Evolutionary conservation across 179 eudicot genomes (phyloP), one percentile per base, ranked within the genome.

Genomic region (Carnegiea gigantea): DNA sequence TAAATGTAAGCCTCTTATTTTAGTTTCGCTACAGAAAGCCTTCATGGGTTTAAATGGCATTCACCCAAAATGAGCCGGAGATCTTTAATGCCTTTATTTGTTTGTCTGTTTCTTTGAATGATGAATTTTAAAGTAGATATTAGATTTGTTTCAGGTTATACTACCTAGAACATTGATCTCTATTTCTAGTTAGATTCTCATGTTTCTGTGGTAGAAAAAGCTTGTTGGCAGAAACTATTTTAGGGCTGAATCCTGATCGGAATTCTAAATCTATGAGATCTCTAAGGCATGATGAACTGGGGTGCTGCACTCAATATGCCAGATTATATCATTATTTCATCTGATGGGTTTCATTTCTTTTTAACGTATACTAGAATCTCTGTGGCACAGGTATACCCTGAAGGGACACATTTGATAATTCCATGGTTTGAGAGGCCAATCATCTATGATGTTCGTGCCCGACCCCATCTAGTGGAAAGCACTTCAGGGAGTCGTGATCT

Each of bases 351-450:
- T 72, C 36, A 33, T 33, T 33, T 20, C 5, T 77, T 53, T 49
- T 38, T 77, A n/a, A 72, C 11, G 21, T 36, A 15, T 40, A 40
- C 12, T 38, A 73, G 21, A 40, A 38, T 73, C 14, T 44, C 15
- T 73, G 3, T 4, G 33, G 30, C 20, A 77, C 80, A 92, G 95
- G 92, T 92, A 67, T 92, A 92, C 80, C 95, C 95, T 30, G 95
- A 92, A 85, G 95, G 95, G 13, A 90, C 92, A 46, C 95, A 92
- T 67, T 81, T 89, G 62, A 84, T 88, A 83, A 75, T 92, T 78
- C 95, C 95, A 17, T 90, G 95, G 95, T 83, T 92, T 73, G 92
- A 91, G 74, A 91, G 91, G 81, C 93, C 92, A 3, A 65, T 88
- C 62, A 88, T 92, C 44, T 92, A 89, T 60, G 93, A 92, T 83